phyloP scores from a whole-genome alignment of 1,139 yeast genomes.

The Taiozyma sp. region DNA sequence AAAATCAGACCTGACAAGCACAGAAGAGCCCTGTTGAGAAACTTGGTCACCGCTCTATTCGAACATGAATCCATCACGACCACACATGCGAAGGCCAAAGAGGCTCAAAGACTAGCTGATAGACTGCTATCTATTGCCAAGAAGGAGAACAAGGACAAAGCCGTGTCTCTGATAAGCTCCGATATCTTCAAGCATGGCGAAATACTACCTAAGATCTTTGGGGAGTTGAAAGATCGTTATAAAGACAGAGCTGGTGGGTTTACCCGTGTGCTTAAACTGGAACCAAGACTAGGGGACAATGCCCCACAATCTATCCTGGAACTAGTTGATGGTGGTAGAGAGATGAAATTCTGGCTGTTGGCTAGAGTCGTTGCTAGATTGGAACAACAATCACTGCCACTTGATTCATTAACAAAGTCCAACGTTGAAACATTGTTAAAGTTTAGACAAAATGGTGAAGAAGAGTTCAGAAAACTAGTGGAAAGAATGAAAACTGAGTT shows the following conservation, averaged over 20 bases:
- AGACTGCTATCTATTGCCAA: constrained; percentile 26
- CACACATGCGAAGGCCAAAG: constrained; percentile 69
- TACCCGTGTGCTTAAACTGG: constrained; percentile 80
- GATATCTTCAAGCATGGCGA: constrained; percentile 38
- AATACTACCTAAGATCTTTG: constrained; percentile 56
- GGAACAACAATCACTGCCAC: constrained; percentile 57
- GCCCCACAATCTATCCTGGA: constrained; percentile 91
- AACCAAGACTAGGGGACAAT: constrained; percentile 84
- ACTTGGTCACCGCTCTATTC: constrained; percentile 60
- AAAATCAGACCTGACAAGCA: constrained; percentile 28
- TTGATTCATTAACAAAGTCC: constrained; percentile 55
- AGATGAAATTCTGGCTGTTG: constrained; percentile 69
- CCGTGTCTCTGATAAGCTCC: constrained; percentile 26
- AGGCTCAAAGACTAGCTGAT: constrained; percentile 33
- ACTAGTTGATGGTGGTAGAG: constrained; percentile 75
- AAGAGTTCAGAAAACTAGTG: constrained; percentile 56
- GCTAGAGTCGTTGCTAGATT: constrained; percentile 82
- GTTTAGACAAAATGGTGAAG: constrained; percentile 45
- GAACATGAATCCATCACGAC: constrained; percentile 67
- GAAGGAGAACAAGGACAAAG: constrained; percentile 24
- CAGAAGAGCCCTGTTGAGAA: constrained; percentile 50
- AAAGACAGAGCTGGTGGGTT: constrained; percentile 68
- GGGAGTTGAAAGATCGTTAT: constrained; percentile 63
- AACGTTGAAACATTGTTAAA: constrained; percentile 51
- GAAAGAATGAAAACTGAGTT: constrained; percentile 58